phyloP scores from a whole-genome alignment of 1,284 basidiomycete species.

The Apiotrichum siamense region DNA sequence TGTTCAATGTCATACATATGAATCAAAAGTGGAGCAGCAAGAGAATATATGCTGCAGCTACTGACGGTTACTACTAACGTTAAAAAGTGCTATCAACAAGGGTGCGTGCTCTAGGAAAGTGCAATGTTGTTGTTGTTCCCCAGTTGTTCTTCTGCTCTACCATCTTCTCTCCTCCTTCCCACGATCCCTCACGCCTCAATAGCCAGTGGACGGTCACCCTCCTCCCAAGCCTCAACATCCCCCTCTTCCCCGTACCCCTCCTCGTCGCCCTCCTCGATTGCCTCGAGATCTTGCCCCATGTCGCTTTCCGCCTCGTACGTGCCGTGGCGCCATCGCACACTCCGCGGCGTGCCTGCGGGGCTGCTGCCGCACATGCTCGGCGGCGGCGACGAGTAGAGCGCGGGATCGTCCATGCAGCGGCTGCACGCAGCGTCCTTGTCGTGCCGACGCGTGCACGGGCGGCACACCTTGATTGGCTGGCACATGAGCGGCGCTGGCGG shows the following conservation, averaged over 20 bases:
- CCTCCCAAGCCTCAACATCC: background rate
- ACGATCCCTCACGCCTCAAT: no score
- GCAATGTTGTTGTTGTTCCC: background rate
- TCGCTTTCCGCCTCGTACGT: background rate
- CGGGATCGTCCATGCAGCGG: constrained; percentile 16
- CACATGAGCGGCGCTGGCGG: constrained; percentile 50
- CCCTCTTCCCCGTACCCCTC: background rate
- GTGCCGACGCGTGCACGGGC: constrained; percentile 20
- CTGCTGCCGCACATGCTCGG: constrained; percentile 5
- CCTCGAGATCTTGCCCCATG: background rate
- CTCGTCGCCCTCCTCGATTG: background rate
- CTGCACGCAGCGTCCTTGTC: constrained; percentile 18
- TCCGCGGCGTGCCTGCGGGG: background rate
- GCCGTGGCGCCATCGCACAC: background rate
- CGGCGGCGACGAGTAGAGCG: constrained; percentile 8
- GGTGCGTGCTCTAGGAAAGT: background rate
- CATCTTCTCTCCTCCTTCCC: background rate
- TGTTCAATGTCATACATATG: constrained; percentile 1
- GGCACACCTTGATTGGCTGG: constrained; percentile 15
- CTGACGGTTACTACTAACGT: background rate
- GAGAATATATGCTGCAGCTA: no score
- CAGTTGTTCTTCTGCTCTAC: background rate
- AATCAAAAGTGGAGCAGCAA: background rate
- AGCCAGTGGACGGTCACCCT: background rate
- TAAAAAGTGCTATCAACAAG: constrained; percentile 1